These are phyloP conservation scores for Penicillium sp. DNA, from an alignment of 2,329 filamentous ascomycete genomes.

Conservation along the genomic window DNA sequence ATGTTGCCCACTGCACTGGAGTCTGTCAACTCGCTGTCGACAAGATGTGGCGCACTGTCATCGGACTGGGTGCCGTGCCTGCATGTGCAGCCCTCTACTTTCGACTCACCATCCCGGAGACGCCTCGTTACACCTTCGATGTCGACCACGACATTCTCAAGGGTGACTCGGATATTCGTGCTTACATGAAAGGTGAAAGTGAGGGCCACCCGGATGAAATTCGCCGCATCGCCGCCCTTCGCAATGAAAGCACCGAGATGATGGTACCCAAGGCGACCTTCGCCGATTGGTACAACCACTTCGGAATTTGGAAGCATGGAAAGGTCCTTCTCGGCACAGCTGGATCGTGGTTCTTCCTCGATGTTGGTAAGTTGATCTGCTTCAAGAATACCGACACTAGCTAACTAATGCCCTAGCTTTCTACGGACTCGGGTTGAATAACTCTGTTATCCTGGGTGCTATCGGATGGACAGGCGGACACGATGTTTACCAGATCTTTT, in stretches of 20 bases:
- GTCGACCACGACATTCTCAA: slow-evolving; percentile 72
- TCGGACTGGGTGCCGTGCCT: slow-evolving; percentile 78
- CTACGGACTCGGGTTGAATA: slow-evolving; percentile 73
- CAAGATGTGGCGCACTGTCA: slow-evolving; percentile 82
- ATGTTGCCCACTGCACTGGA: slow-evolving; percentile 58
- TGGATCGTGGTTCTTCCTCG: slow-evolving; percentile 80
- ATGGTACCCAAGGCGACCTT: slow-evolving; percentile 69
- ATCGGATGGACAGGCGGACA: slow-evolving; percentile 68
- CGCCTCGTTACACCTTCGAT: slow-evolving; percentile 84
- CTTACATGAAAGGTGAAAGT: slow-evolving; percentile 67
- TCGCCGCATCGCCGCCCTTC: slow-evolving; percentile 58
- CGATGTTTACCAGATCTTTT: slow-evolving; percentile 67
- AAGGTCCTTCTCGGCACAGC: slow-evolving; percentile 75
- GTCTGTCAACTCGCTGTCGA: slow-evolving; percentile 71
- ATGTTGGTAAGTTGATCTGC: slow-evolving; percentile 48
- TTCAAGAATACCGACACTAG: background rate
- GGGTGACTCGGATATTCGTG: slow-evolving; percentile 69
- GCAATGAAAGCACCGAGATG: slow-evolving; percentile 55
- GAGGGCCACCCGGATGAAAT: slow-evolving; percentile 68
- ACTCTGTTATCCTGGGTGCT: slow-evolving; percentile 66
- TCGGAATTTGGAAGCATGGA: slow-evolving; percentile 68
- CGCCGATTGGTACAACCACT: slow-evolving; percentile 70
- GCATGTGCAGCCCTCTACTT: slow-evolving; percentile 82
- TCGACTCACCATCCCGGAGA: slow-evolving; percentile 83
- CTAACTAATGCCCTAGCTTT: slow-evolving; percentile 46